Base-by-base conservation (phyloP, 352 stramenopile species). In the Globisporangium spinosum region DNA sequence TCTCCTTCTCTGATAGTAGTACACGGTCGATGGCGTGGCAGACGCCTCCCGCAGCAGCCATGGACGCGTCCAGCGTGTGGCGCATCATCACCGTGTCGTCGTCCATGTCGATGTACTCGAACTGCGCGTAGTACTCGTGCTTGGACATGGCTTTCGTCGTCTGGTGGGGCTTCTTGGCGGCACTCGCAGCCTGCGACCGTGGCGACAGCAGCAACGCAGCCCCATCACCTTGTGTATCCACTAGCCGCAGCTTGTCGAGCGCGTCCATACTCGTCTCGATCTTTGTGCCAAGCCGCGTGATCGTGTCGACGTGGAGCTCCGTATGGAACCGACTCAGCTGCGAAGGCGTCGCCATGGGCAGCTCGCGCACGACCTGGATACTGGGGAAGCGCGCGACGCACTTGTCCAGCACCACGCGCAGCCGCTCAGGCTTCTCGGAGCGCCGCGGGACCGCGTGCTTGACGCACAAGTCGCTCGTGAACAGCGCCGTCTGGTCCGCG, bases 1-100 rank as follows among this genome's bases (percentile, higher is more conserved):
- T 29, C 49, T 17, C 25, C 49, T 4, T 55, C 6, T 23, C 57
- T 32, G 3, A 65, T 70, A 8, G 70, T 9, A 89, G 38, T 2
- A 96, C 87, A 56, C 61, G 47, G 63, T 91, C 83, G 45, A 90
- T 69, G 0, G 90, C 97, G 43, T 93, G 70, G 68, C 82, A 91
- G n/a, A 89, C 89, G 8, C 87, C 88, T 6, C 88, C 92, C 0
- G 87, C 90, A 5, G 89, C 94, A 23, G 70, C 23, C 70, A 89
- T 60, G 0, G 90, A 81, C 0, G 89, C 88, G 10, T 64, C 73
- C 12, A 91, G 54, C n/a, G 86, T 91, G 58, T 89, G 74, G 35
- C 76, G 76, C 82, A 90, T 91, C 32, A 94, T 70, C 38, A 80
- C 74, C 62, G 80, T 89, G 58, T 94, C 86, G 4, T 81, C 75